These are phyloP conservation scores for Malus hybrid DNA, from an alignment of 331 rosid species.

Conservation along the genomic window DNA sequence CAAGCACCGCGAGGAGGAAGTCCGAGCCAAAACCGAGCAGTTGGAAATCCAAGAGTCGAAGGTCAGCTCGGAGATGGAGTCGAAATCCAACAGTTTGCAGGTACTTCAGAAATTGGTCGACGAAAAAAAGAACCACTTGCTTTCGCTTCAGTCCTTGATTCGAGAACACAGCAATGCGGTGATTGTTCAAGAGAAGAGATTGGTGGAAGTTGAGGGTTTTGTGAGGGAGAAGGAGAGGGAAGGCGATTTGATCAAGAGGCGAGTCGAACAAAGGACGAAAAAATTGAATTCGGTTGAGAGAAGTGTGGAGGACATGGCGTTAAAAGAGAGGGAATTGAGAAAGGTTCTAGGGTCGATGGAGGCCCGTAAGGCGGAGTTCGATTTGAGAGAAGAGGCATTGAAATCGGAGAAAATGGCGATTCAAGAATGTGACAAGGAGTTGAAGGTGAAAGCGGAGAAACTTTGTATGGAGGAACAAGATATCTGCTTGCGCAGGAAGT, in stretches of 20 bases:
- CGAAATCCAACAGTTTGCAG: conserved; percentile 4
- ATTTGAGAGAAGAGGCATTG: neutral
- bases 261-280: neutral
- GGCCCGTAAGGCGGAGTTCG: conserved; percentile 1
- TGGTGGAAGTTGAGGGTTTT: conserved; percentile 3
- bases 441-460: neutral
- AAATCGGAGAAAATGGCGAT: neutral
- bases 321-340: conserved; percentile 17
- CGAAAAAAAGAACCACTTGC: neutral
- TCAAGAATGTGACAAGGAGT: neutral
- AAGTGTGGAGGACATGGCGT: conserved; percentile 1
- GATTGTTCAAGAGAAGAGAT: conserved; percentile 17
- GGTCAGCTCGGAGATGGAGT: neutral
- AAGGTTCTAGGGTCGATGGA: neutral
- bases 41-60: neutral
- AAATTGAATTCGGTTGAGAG: conserved; percentile 1
- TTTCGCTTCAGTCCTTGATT: conserved; percentile 12
- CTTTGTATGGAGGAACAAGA: neutral
- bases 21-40: conserved; percentile 16
- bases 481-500: neutral
- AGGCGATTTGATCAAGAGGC: neutral
- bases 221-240: conserved; percentile 16
- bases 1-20: neutral
- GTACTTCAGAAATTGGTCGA: neutral
- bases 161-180: conserved; percentile 25